Evolutionary conservation across 2,329 filamentous ascomycete species (phyloP), one percentile per base, ranked within the genome.

Genomic region (Verticillium isaacii): DNA sequence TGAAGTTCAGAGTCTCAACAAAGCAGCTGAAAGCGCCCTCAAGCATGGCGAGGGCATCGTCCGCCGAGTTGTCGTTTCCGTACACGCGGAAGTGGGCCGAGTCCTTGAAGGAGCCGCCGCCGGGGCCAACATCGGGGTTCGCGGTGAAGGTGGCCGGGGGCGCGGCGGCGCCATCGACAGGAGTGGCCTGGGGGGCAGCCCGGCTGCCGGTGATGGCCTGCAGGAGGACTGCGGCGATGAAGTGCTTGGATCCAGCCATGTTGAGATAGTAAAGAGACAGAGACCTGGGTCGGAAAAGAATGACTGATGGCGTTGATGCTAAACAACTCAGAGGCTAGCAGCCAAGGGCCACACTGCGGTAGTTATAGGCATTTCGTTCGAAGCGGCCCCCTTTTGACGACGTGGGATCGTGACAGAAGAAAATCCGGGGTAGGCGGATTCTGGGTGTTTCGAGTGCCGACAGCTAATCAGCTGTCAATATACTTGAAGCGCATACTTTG

Each of bases 11-110:
- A 0, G 68, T 71, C 32, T 66, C 69, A 1, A 77, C 70, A 60
- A 77, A 78, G 66, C 77, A 78, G 34, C 75, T 72, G 60, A 78
- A 78, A 1, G 79, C 78, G 2, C 75, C 78, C 69, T 83, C 81
- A 8, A 83, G 73, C 67, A 77, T 76, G 29, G 71, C 66, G 3
- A 81, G 69, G 2, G 75, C 66, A 1, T 63, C 57, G n/a, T 63
- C 62, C 1, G 70, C 71, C 1, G 66, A 64, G 17, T 62, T 62
- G 6, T 64, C 63, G 19, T 67, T 68, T 32, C 67, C 69, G 57
- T 76, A 78, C 52, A 78, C 67, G n/a, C 76, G 77, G 69, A 79
- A 79, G 64, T 77, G 77, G 0, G 70, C 68, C 2, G 74, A 75
- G 58, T 75, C 72, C 56, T 68, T 68, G 58, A 70, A 74, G 50